Evolutionary conservation across 306 rosid genomes (phyloP), one percentile per base, ranked within the genome.

Genomic region (Oemleria cerasiformis): DNA sequence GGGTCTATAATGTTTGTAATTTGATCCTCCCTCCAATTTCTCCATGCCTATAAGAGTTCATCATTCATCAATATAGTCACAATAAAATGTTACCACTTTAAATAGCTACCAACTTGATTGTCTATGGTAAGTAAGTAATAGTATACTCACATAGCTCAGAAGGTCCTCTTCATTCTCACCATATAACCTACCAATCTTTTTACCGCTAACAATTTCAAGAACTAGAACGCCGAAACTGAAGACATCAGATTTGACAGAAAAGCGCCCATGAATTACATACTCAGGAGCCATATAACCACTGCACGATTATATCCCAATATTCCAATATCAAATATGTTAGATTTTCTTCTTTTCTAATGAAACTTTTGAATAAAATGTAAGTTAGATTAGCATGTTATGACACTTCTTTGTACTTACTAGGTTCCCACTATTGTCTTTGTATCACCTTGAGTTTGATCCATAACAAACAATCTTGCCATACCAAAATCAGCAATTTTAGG

Each of bases 221-320:
- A 66, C 57, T 16, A 38, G 16, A 1, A 70, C 79, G 4, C 79
- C 83, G 12, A 79, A 79, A 14, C 78, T 72, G 34, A 63, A 79
- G 2, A 79, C 70, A 41, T 79, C 79, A 0, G 79, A 45, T 16
- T 70, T 79, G 23, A 74, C 42, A 14, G 83, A 79, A 59, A 74
- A 63, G 0, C 15, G 56, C 0, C 79, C 79, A 0, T 7, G 60
- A 3, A 25, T 1, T 12, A 14, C 73, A 43, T 79, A 79, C 8
- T 70, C 83, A 0, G 83, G 79, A 44, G 83, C 55, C 79, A 79
- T 79, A 17, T 74, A 79, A 39, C 83, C 79, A 20, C 73, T 74
- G 47, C 13, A 14, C 2, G 16, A 66, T 34, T n/a, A 4, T 13
- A 30, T 3, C n/a, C n/a, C 36, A 30, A 30, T 30, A 21, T 15